A percentile compares a stretch with the other conserved stretches of the same genome.
These are phyloP conservation scores for Aphanomyces invadans DNA, from an alignment of 352 stramenopile species.

Conservation along the genomic window DNA sequence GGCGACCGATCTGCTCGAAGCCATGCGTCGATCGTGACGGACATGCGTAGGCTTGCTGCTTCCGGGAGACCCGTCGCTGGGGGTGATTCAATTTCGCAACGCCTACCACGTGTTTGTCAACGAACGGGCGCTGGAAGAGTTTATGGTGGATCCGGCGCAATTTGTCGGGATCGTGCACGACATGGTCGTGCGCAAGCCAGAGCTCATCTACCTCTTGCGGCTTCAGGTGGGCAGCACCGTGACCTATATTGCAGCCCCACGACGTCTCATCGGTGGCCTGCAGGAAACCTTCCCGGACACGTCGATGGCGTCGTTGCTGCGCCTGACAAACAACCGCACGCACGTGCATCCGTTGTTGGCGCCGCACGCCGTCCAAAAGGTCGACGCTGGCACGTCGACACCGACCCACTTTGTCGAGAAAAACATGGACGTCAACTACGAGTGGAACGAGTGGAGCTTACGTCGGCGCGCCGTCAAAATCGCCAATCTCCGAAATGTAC, in stretches of 20 bases:
- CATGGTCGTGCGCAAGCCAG: slow-evolving; percentile 60
- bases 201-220: slow-evolving; percentile 88
- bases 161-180: slow-evolving; percentile 72
- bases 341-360: slow-evolving; percentile 58
- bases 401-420: slow-evolving; percentile 90
- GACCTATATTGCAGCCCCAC: too few species aligned
- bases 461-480: slow-evolving; percentile 84
- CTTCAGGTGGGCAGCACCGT: slow-evolving; percentile 77
- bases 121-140: slow-evolving; percentile 76
- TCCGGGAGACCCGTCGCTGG: slow-evolving; percentile 85
- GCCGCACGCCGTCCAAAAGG: slow-evolving; percentile 44
- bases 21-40: too few species aligned
- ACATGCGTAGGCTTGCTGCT: slow-evolving; percentile 60
- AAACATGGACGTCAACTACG: slow-evolving; percentile 86
- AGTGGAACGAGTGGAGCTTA: slow-evolving; percentile 94
- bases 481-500: slow-evolving; percentile 79
- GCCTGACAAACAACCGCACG: slow-evolving; percentile 16
- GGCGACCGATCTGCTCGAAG: too few species aligned
- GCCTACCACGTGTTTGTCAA: slow-evolving; percentile 91
- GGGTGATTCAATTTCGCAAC: slow-evolving; percentile 85
- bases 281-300: slow-evolving; percentile 26
- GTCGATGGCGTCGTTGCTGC: slow-evolving; percentile 22
- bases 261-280: too few species aligned
- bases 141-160: slow-evolving; percentile 78
- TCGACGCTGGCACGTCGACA: slow-evolving; percentile 84